Evolutionary conservation across 2,329 filamentous ascomycete genomes (phyloP).

Genomic region (Xylaria sp.): DNA sequence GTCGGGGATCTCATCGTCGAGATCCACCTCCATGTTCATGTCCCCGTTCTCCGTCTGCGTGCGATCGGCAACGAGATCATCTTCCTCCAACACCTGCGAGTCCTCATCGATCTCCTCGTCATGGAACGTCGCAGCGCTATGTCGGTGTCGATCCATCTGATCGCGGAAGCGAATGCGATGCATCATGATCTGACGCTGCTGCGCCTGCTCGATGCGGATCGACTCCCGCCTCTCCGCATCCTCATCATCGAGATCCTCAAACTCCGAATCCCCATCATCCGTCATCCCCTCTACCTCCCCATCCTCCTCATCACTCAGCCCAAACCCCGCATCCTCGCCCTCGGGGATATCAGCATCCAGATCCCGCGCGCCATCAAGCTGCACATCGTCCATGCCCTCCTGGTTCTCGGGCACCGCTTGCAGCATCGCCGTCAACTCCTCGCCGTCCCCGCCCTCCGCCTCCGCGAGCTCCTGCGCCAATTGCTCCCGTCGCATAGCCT

Average conservation of each 20-base stretch:
- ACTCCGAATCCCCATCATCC: slow-evolving; percentile 33
- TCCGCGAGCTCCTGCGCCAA: slow-evolving; percentile 70
- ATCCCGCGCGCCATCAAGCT: slow-evolving; percentile 54
- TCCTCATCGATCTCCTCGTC: slow-evolving; percentile 53
- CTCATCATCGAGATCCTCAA: slow-evolving; percentile 36
- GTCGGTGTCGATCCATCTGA: slow-evolving; percentile 49
- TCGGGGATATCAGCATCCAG: slow-evolving; percentile 71
- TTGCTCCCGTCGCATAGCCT: slow-evolving; percentile 65
- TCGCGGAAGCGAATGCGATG: slow-evolving; percentile 50
- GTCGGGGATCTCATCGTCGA: slow-evolving; percentile 67
- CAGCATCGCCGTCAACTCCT: slow-evolving; percentile 33
- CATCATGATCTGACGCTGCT: slow-evolving; percentile 46
- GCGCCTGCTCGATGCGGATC: slow-evolving; percentile 33
- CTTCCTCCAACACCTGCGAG: slow-evolving; percentile 58
- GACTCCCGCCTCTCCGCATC: slow-evolving; percentile 27
- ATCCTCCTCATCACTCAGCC: slow-evolving; percentile 41
- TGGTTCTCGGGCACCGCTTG: slow-evolving; percentile 26
- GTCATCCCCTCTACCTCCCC: slow-evolving; percentile 37
- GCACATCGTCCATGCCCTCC: slow-evolving; percentile 46
- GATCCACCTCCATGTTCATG: slow-evolving; percentile 38
- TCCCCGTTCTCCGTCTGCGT: slow-evolving; percentile 28
- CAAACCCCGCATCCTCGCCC: slow-evolving; percentile 51
- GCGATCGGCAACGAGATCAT: slow-evolving; percentile 44
- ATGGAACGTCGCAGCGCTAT: slow-evolving; percentile 42
- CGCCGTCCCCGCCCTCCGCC: slow-evolving; percentile 39